Base-by-base conservation (phyloP, 1,284 basidiomycete species). In the Irpex sp. region DNA sequence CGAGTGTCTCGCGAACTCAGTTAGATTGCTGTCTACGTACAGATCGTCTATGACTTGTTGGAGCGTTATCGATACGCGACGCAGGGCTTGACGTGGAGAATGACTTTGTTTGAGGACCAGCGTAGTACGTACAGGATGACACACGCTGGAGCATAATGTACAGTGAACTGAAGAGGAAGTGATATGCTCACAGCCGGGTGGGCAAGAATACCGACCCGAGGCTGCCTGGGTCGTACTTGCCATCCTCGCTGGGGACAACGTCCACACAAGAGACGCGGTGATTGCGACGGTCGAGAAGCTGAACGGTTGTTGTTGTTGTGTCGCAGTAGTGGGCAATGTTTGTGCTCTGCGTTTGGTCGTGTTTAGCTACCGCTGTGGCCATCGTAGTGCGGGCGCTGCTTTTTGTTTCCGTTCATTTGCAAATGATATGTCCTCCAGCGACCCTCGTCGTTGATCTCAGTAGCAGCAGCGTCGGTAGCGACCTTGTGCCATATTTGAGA, bases 321-420 rank as follows among this genome's bases (percentile, higher is more conserved):
- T 51, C 17, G 49, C 17, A n/a, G 49, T 51, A n/a, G 53, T 54
- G 17, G 21, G 7, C 47, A 19, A 21, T 54, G 53, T 54, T 54
- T 54, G 53, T 21, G 33, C 26, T 11, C 53, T 11, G 53, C 13
- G 33, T 54, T 54, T 54, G 53, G 53, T 54, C 53, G 53, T 54
- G 53, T 54, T 54, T 11, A 21, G 53, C 33, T 26, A n/a, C 49
- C 17, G 33, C 53, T 21, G 33, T 54, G 53, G 53, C 53, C 53
- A 54, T n/a, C 37, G 15, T 39, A 11, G 53, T 26, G 31, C 26
- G 26, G 53, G 53, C 53, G 53, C 53, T 54, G 53, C 26, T 54
- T 31, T 54, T 54, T 54, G 53, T 54, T 31, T 54, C 53, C 53
- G 53, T n/a, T 54, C 13, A n/a, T 17, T 54, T 54, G 53, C 26